phyloP scores from a whole-genome alignment of 1,284 basidiomycete genomes.

The Cystobasidiaceae sp. region DNA sequence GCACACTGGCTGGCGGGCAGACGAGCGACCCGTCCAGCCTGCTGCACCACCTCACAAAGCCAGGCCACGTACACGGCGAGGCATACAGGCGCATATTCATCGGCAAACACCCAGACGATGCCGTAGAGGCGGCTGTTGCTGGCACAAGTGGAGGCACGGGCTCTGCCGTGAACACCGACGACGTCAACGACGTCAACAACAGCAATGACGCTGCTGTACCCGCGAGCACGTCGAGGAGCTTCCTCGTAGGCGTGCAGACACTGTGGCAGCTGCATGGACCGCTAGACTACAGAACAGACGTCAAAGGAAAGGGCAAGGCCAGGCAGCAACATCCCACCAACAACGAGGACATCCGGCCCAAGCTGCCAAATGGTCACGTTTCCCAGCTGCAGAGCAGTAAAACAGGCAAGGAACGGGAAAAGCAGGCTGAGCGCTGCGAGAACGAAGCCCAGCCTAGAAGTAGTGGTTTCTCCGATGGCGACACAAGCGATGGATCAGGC shows the following conservation, averaged over 20 bases:
- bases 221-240: neutral
- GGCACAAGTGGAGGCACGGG: neutral
- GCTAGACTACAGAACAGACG: neutral
- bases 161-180: no score
- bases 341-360: no score
- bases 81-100: slow-evolving; percentile 19
- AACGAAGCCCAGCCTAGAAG: no score
- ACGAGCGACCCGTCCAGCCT: neutral
- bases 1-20: neutral
- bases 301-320: neutral
- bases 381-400: no score
- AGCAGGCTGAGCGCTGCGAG: no score
- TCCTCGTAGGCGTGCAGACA: slow-evolving; percentile 16
- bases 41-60: slow-evolving; percentile 18
- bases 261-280: slow-evolving; percentile 7
- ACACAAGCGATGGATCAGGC: no score
- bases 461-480: no score
- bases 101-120: slow-evolving; percentile 18
- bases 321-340: neutral
- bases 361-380: neutral
- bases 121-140: neutral
- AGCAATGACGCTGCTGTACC: neutral
- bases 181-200: neutral
- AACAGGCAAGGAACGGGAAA: no score
- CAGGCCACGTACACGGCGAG: slow-evolving; percentile 21